Percentiles rank a stretch among this genome's conserved stretches.
These are phyloP conservation scores for Scleroderma citrinum DNA, from an alignment of 768 basidiomycete species.

Conservation along the genomic window DNA sequence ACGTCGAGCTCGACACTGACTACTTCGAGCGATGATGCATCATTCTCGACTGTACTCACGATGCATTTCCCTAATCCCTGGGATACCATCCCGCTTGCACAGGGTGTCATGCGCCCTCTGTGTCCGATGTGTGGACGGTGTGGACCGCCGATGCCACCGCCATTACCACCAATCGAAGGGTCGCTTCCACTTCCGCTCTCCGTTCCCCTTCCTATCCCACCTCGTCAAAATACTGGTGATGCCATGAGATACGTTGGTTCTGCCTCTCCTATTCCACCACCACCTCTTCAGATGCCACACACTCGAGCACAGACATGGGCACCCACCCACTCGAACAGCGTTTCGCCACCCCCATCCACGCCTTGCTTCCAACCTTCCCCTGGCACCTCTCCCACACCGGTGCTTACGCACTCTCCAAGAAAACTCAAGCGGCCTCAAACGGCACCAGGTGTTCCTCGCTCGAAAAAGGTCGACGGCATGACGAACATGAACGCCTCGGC, in stretches of 20 bases:
- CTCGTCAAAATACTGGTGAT: too few species aligned
- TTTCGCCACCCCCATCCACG: not conserved
- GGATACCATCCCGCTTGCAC: not conserved
- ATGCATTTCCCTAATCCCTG: not conserved
- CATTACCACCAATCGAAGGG: not conserved
- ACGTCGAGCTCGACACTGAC: not conserved
- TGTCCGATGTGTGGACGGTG: not conserved
- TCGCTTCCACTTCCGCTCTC: too few species aligned
- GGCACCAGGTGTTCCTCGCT: not conserved
- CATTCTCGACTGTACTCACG: not conserved
- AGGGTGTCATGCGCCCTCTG: not conserved
- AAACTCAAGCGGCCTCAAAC: not conserved
- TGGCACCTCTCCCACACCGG: not conserved
- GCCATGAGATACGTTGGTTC: not conserved
- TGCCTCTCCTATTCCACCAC: not conserved
- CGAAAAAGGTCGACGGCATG: not conserved
- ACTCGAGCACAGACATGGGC: not conserved
- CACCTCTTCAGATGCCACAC: not conserved
- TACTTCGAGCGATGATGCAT: constrained; percentile 18
- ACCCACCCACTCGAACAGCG: not conserved
- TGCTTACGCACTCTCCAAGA: not conserved
- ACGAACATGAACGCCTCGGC: not conserved
- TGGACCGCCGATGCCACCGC: not conserved
- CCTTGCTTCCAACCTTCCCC: not conserved
- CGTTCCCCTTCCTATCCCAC: too few species aligned